phyloP scores from a whole-genome alignment of 1,139 yeast genomes.

The Dujonia santamariae region DNA sequence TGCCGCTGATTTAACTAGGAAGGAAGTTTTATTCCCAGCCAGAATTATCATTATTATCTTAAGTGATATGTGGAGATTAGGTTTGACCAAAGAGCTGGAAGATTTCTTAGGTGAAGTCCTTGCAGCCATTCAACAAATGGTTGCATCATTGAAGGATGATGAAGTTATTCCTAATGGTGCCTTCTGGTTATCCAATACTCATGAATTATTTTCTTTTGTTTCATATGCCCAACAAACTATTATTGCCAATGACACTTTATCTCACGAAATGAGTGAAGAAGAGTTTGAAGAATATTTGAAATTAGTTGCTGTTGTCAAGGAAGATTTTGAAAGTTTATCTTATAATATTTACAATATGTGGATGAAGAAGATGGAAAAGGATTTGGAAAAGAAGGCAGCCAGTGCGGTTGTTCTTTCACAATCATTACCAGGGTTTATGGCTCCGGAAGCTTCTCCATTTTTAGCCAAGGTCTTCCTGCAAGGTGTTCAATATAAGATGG shows the following conservation, averaged over 20 bases:
- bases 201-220: slow-evolving; percentile 91
- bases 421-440: slow-evolving; percentile 93
- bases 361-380: slow-evolving; percentile 95
- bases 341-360: slow-evolving; percentile 95
- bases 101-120: slow-evolving; percentile 87
- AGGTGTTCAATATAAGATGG: slow-evolving; percentile 83
- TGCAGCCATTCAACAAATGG: slow-evolving; percentile 81
- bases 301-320: slow-evolving; percentile 87
- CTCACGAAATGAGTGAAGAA: slow-evolving; percentile 82
- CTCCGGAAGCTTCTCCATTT: slow-evolving; percentile 84
- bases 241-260: slow-evolving; percentile 73
- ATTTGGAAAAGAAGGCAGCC: slow-evolving; percentile 85
- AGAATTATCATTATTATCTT: slow-evolving; percentile 88
- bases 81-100: slow-evolving; percentile 89
- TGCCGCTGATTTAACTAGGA: slow-evolving; percentile 77
- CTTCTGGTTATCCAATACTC: slow-evolving; percentile 96
- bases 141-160: slow-evolving; percentile 70
- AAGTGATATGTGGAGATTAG: slow-evolving; percentile 98
- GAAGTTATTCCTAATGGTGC: slow-evolving; percentile 92
- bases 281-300: slow-evolving; percentile 90
- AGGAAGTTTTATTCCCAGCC: slow-evolving; percentile 95
- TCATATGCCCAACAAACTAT: slow-evolving; percentile 91
- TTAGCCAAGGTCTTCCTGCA: slow-evolving; percentile 80
- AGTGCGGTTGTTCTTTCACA: slow-evolving; percentile 94
- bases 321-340: slow-evolving; percentile 89